Conservation (phyloP, 495 filamentous ascomycete species). For the Penicillium bialowiezense region DNA sequence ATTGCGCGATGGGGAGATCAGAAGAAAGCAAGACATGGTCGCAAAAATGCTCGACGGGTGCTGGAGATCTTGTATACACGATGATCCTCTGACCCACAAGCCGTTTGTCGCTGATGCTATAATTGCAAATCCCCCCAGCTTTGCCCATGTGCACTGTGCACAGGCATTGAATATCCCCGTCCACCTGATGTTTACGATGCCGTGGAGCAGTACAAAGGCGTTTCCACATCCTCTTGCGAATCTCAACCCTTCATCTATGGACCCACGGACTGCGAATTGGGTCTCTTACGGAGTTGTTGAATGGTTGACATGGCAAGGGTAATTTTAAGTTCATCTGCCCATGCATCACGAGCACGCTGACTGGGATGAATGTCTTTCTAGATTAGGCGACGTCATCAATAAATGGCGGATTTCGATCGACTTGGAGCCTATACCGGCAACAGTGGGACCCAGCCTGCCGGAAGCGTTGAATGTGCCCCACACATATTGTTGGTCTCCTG, state of each 20-base stretch:
- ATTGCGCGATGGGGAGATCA: not conserved
- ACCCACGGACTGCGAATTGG: constrained; percentile 49
- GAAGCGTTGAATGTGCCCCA: constrained; percentile 54
- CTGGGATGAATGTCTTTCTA: constrained; percentile 10
- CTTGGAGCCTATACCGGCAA: constrained; percentile 46
- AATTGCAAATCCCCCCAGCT: constrained; percentile 65
- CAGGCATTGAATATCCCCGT: constrained; percentile 59
- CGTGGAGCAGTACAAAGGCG: constrained; percentile 52
- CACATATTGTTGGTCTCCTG: constrained; percentile 65
- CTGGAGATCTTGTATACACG: constrained; percentile 1
- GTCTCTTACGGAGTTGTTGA: constrained; percentile 61
- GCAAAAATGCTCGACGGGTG: constrained; percentile 6
- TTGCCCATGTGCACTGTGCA: constrained; percentile 65
- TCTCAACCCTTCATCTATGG: constrained; percentile 44
- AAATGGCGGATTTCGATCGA: constrained; percentile 49
- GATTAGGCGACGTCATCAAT: constrained; percentile 60
- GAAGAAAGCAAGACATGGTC: not conserved
- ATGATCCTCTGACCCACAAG: constrained; percentile 4
- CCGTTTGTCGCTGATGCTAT: constrained; percentile 67
- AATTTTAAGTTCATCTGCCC: constrained; percentile 20
- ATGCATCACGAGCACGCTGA: constrained; percentile 3
- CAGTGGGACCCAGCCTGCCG: constrained; percentile 32
- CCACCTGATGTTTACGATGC: constrained; percentile 68
- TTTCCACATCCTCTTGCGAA: constrained; percentile 60
- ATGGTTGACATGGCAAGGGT: constrained; percentile 67